A percentile compares a stretch with the other conserved stretches of the same genome.
These are phyloP conservation scores for Secale cereale DNA, from an alignment of 176 grass and related monocot genomes.

Conservation along the genomic window DNA sequence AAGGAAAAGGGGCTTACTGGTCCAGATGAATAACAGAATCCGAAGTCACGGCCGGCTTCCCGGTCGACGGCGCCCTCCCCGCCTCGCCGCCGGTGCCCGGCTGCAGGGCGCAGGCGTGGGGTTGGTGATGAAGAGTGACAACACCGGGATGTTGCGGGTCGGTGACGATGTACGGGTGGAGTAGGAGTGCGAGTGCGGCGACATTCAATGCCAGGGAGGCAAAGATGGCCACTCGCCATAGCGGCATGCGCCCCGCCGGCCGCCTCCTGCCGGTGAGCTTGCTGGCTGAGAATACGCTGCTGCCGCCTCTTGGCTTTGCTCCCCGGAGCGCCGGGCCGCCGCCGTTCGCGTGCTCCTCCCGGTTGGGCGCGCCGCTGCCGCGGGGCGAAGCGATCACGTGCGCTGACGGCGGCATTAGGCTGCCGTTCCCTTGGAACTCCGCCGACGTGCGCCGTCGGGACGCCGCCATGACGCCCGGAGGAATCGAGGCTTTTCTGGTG, in stretches of 20 bases:
- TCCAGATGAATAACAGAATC: slow-evolving; percentile 55
- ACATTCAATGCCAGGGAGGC: slow-evolving; percentile 34
- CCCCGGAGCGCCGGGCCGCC: not conserved
- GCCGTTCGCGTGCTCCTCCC: not conserved
- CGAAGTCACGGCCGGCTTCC: slow-evolving; percentile 15
- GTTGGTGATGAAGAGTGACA: not conserved
- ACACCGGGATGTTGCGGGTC: not conserved
- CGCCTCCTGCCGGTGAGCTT: not conserved
- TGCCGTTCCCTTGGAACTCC: not conserved
- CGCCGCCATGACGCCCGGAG: slow-evolving; percentile 8
- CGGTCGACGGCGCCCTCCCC: slow-evolving; percentile 17
- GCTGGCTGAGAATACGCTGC: not conserved
- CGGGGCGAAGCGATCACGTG: not conserved
- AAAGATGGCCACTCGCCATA: slow-evolving; percentile 14
- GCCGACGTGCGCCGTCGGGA: not conserved
- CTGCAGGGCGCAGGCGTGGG: not conserved
- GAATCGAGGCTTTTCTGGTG: no score
- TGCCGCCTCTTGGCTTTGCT: not conserved
- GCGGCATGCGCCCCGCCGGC: not conserved
- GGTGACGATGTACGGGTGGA: not conserved
- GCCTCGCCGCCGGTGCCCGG: not conserved
- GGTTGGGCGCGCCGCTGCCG: not conserved
- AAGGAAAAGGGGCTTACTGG: slow-evolving; percentile 48
- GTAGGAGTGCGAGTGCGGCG: slow-evolving; percentile 7
- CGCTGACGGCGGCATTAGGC: not conserved